Conservation (phyloP, 441 rosid species). For the Euphorbia neoarborescens region DNA sequence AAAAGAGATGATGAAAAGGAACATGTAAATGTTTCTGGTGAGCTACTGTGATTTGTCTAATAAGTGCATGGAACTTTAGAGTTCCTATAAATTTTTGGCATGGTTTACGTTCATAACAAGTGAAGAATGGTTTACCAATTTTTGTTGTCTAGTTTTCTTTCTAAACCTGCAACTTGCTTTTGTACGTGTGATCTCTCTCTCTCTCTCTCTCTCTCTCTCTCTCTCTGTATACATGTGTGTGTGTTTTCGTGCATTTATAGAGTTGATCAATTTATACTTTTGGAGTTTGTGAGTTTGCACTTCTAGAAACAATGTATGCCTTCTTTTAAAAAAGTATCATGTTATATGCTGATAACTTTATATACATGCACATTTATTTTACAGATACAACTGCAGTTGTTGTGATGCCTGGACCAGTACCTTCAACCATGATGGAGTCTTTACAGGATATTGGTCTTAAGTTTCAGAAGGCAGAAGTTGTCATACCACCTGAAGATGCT, state of each 20-base stretch:
- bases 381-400: constrained; percentile 20
- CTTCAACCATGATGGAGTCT: constrained; percentile 23
- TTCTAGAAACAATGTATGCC: not conserved
- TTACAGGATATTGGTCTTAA: constrained; percentile 16
- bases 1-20: constrained; percentile 32
- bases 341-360: not conserved
- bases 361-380: constrained; percentile 13
- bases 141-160: not conserved
- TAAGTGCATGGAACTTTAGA: not conserved
- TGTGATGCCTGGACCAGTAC: constrained; percentile 15
- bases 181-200: not conserved
- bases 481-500: constrained; percentile 22
- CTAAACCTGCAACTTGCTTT: not conserved
- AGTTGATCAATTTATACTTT: not conserved
- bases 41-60: constrained; percentile 9
- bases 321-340: not conserved
- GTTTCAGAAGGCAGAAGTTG: constrained; percentile 20
- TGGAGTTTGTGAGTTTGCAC: not conserved
- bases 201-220: no score
- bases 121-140: not conserved
- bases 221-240: not conserved
- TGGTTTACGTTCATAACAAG: not conserved
- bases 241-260: not conserved
- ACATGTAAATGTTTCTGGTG: constrained; percentile 42
- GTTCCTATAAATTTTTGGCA: not conserved